Evolutionary conservation across 2,329 filamentous ascomycete genomes (phyloP).

Genomic region (Fusarium continuum): DNA sequence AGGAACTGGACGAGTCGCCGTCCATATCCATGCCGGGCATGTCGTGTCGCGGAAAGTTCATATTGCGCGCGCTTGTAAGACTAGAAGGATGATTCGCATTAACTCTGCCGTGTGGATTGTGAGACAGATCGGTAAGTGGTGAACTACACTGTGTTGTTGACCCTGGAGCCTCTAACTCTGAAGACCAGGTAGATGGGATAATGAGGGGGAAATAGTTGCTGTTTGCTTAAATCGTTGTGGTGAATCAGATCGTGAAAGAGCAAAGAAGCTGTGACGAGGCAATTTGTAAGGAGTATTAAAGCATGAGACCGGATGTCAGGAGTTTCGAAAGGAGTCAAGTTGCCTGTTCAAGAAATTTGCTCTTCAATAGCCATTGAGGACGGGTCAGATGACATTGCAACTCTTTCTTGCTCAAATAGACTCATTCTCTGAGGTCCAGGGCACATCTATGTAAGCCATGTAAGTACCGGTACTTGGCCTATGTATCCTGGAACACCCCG

Average conservation of each 20-base stretch:
- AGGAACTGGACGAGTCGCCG: constrained; percentile 20
- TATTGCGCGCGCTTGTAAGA: neutral
- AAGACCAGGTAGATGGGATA: neutral
- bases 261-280: neutral
- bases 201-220: neutral
- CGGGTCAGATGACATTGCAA: neutral
- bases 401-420: constrained; percentile 34
- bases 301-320: neutral
- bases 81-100: neutral
- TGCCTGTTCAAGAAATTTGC: too few relatives aligned
- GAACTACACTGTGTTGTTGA: neutral
- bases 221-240: neutral
- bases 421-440: constrained; percentile 12
- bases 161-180: neutral
- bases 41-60: constrained; percentile 41
- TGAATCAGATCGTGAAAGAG: neutral
- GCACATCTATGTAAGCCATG: neutral
- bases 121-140: neutral
- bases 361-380: neutral
- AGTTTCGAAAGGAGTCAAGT: neutral
- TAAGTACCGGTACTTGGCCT: constrained; percentile 26
- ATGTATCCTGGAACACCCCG: constrained; percentile 10
- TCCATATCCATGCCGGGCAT: constrained; percentile 40
- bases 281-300: neutral
- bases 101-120: neutral